Percentiles rank a stretch among this genome's conserved stretches.
phyloP scores from a whole-genome alignment of 1,284 basidiomycete genomes.

The Baeospora myosura region DNA sequence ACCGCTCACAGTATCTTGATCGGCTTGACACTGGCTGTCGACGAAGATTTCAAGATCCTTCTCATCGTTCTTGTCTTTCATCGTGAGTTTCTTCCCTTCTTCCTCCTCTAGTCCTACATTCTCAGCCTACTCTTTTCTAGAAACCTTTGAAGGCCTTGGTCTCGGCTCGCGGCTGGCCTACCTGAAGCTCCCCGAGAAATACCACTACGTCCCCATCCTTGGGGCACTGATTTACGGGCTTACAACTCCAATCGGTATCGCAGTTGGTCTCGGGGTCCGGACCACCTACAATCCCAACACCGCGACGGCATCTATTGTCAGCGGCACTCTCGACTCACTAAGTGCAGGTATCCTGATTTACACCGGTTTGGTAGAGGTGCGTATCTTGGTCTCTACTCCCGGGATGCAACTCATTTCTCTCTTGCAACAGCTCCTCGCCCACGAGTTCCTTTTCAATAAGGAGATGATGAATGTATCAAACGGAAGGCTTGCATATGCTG shows the following conservation, averaged over 20 bases:
- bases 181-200: constrained; percentile 54
- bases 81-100: constrained; percentile 39
- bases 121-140: constrained; percentile 29
- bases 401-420: constrained; percentile 6
- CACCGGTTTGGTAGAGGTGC: constrained; percentile 83
- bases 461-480: constrained; percentile 70
- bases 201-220: constrained; percentile 55
- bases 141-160: constrained; percentile 89
- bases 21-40: constrained; percentile 88
- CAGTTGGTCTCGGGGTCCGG: constrained; percentile 79
- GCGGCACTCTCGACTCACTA: constrained; percentile 78
- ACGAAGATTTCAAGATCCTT: constrained; percentile 72
- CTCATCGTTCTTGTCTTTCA: constrained; percentile 92
- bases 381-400: constrained; percentile 11
- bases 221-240: constrained; percentile 70
- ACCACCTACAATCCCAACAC: constrained; percentile 76
- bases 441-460: constrained; percentile 87
- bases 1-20: constrained; percentile 87
- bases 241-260: constrained; percentile 81
- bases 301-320: constrained; percentile 69
- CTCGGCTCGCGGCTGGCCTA: constrained; percentile 80
- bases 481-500: constrained; percentile 58
- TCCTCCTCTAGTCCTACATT: not conserved
- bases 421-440: constrained; percentile 64
- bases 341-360: constrained; percentile 89